Evolutionary conservation across 2,329 filamentous ascomycete genomes (phyloP).

Genomic region (Rhexocercosporidium sp.): DNA sequence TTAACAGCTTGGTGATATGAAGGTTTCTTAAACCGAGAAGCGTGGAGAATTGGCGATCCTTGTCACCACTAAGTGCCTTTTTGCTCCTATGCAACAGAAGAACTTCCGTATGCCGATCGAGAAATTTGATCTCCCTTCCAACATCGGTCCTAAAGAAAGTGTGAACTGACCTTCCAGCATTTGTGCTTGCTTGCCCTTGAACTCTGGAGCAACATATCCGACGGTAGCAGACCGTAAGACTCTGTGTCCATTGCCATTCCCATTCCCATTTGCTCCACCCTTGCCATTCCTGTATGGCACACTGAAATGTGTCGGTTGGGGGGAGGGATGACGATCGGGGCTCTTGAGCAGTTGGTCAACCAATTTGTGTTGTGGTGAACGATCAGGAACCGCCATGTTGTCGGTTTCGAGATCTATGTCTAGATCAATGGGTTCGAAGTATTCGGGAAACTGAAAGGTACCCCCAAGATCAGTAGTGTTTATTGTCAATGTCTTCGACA

Average conservation of each 20-base stretch:
- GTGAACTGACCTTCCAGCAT: conserved; percentile 37
- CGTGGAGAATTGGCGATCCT: too few relatives aligned
- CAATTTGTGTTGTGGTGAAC: conserved; percentile 29
- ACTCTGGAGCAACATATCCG: conserved; percentile 93
- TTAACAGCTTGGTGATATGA: too few relatives aligned
- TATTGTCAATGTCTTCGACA: conserved; percentile 33
- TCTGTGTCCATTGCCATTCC: conserved; percentile 65
- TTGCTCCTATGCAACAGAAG: background rate
- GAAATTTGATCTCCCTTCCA: too few relatives aligned
- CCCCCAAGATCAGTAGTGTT: conserved; percentile 35
- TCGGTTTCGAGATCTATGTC: conserved; percentile 20
- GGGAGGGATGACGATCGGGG: conserved; percentile 63
- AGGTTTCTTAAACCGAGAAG: too few relatives aligned
- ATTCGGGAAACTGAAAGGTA: conserved; percentile 31
- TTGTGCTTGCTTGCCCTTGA: conserved; percentile 89
- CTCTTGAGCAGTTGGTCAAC: conserved; percentile 38
- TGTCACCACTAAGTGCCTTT: background rate
- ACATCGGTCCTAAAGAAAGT: background rate
- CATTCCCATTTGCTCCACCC: conserved; percentile 30
- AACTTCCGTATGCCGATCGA: too few relatives aligned
- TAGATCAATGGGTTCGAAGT: conserved; percentile 28
- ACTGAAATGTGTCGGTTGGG: conserved; percentile 85
- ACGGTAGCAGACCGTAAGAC: conserved; percentile 87
- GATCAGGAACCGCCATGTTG: conserved; percentile 33
- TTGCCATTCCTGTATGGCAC: conserved; percentile 60